Percentiles rank a stretch among this genome's conserved stretches.
phyloP scores from a whole-genome alignment of 208 protist genomes.

The Leishmania tarentolae region DNA sequence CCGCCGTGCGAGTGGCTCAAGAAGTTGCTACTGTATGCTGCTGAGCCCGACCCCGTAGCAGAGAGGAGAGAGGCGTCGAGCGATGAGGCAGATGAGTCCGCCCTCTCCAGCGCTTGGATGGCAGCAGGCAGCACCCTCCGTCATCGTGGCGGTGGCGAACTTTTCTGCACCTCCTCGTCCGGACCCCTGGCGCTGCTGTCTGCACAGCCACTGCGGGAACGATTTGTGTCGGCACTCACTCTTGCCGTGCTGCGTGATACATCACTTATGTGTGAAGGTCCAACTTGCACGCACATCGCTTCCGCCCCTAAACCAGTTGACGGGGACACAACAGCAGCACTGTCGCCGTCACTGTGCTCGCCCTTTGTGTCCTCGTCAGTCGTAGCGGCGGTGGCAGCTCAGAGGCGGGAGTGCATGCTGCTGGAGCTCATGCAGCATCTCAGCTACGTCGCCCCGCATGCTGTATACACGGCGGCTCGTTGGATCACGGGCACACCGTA shows the following conservation, averaged over 20 bases:
- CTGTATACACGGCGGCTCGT: constrained; percentile 7
- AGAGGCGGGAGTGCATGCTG: constrained; percentile 17
- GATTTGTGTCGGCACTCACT: constrained; percentile 10
- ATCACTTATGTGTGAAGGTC: constrained; percentile 7
- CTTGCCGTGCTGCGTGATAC: constrained; percentile 19
- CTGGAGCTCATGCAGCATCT: constrained; percentile 15
- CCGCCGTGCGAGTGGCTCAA: constrained; percentile 7
- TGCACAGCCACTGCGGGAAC: not conserved
- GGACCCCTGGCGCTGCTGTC: not conserved
- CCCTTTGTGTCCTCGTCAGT: not conserved
- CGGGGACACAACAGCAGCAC: not conserved
- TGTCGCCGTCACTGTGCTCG: not conserved
- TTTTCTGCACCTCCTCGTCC: not conserved
- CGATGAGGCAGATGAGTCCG: not conserved
- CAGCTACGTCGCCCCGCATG: constrained; percentile 22
- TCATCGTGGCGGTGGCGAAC: no score
- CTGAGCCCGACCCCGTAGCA: not conserved
- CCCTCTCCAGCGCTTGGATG: not conserved
- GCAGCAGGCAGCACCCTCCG: not conserved
- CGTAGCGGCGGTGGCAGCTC: not conserved
- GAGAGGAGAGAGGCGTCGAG: not conserved
- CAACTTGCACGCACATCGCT: not conserved
- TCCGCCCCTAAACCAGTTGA: not conserved
- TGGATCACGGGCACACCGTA: constrained; percentile 23
- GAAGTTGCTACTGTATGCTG: not conserved